Percentiles rank a stretch among this genome's conserved stretches.
Evolutionary conservation across 305 asterid genomes (phyloP).

Genomic region (Fraxinus baroniana): DNA sequence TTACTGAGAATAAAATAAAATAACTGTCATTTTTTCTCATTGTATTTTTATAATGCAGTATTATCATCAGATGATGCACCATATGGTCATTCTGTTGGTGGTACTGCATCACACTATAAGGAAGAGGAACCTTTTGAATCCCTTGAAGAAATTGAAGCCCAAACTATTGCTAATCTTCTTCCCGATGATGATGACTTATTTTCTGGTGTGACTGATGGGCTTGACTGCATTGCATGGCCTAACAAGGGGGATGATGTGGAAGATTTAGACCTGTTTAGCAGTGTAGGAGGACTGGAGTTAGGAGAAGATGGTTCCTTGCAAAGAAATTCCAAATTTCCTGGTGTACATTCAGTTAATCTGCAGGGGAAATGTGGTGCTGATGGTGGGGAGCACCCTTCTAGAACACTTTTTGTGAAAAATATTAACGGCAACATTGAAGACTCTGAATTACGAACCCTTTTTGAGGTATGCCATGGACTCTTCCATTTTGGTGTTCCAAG

Average conservation of each 20-base stretch:
- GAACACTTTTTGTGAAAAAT: slow-evolving; percentile 87
- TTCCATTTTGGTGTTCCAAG: slow-evolving; percentile 17
- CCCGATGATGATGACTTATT: slow-evolving; percentile 86
- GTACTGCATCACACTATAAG: slow-evolving; percentile 55
- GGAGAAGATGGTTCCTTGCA: slow-evolving; percentile 78
- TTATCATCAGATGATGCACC: slow-evolving; percentile 55
- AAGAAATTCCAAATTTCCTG: slow-evolving; percentile 47
- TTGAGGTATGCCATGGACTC: slow-evolving; percentile 57
- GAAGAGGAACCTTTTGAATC: slow-evolving; percentile 89
- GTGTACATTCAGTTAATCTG: slow-evolving; percentile 40
- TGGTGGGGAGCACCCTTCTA: slow-evolving; percentile 69
- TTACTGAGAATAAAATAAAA: neutral
- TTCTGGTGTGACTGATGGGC: slow-evolving; percentile 86
- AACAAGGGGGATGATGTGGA: slow-evolving; percentile 61
- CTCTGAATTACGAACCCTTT: slow-evolving; percentile 68
- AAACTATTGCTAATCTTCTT: slow-evolving; percentile 89
- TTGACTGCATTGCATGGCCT: slow-evolving; percentile 40
- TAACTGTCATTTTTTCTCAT: neutral
- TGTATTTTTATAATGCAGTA: slow-evolving; percentile 50
- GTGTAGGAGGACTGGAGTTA: slow-evolving; percentile 91
- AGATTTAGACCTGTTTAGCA: slow-evolving; percentile 85
- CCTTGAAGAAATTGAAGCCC: slow-evolving; percentile 90
- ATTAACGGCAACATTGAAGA: slow-evolving; percentile 82
- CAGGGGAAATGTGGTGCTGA: slow-evolving; percentile 46
- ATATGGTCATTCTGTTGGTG: slow-evolving; percentile 66